These are phyloP conservation scores for Exobasidium cylindrosporum DNA, from an alignment of 1,284 basidiomycete genomes.

Conservation along the genomic window DNA sequence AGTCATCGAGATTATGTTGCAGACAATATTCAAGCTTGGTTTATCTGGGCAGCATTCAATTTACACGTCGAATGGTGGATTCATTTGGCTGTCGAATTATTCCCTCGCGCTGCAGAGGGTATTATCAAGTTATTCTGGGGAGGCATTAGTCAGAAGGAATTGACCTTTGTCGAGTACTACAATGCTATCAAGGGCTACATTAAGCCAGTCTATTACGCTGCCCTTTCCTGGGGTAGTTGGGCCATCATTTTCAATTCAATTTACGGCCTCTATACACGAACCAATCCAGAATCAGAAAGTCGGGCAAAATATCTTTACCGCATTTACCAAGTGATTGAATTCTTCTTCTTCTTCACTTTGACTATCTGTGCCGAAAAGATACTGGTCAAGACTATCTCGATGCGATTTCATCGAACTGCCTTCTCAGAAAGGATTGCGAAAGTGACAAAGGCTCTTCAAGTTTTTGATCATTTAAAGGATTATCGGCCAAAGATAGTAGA, in stretches of 20 bases:
- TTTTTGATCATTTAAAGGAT: conserved; percentile 69
- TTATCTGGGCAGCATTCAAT: conserved; percentile 53
- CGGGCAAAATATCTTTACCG: conserved; percentile 43
- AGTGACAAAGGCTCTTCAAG: conserved; percentile 62
- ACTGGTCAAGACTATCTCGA: conserved; percentile 48
- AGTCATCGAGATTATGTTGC: conserved; percentile 36
- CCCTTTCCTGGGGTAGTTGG: conserved; percentile 48
- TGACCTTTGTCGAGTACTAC: conserved; percentile 43
- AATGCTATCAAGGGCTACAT: conserved; percentile 46
- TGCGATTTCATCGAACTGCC: conserved; percentile 69
- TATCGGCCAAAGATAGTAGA: conserved; percentile 64
- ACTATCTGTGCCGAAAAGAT: conserved; percentile 48
- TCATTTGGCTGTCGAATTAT: conserved; percentile 46
- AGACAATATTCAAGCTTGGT: conserved; percentile 50
- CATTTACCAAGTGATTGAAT: conserved; percentile 51
- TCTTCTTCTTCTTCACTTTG: conserved; percentile 50
- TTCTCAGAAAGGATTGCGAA: conserved; percentile 70
- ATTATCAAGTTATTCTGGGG: conserved; percentile 44
- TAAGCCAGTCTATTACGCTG: conserved; percentile 46
- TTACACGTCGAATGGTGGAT: conserved; percentile 49
- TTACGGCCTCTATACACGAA: conserved; percentile 36
- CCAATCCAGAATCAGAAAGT: conserved; percentile 24
- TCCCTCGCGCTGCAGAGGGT: conserved; percentile 33
- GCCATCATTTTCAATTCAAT: conserved; percentile 50
- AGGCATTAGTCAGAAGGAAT: conserved; percentile 32